A percentile compares a stretch with the other conserved stretches of the same genome.
Conservation (phyloP, 805 yeast species). For the Myxozyma lipomycoides region DNA sequence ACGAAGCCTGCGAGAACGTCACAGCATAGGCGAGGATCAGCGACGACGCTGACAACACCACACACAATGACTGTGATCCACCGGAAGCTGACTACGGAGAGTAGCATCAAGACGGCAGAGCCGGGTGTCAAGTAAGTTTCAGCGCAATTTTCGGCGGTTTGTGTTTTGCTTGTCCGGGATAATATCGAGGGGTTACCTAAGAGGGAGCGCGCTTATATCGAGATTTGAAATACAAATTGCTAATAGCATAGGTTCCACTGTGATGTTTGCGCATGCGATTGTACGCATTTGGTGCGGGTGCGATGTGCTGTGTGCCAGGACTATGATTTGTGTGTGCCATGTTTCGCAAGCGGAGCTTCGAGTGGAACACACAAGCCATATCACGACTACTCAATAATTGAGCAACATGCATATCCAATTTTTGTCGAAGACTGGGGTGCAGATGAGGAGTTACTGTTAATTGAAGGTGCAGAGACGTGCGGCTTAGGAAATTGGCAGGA, state of each 20-base stretch:
- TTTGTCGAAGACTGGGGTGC: constrained; percentile 86
- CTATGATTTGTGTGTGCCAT: constrained; percentile 96
- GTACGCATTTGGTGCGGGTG: constrained; percentile 86
- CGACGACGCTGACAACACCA: no score
- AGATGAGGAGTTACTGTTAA: constrained; percentile 83
- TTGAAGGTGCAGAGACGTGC: constrained; percentile 86
- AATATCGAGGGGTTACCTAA: background rate
- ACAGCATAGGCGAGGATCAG: no score
- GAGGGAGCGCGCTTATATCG: no score
- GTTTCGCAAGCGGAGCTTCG: constrained; percentile 79
- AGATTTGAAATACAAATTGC: no score
- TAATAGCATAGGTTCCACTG: constrained; percentile 75
- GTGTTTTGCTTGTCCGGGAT: background rate
- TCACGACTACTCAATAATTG: constrained; percentile 88
- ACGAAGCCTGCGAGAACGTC: no score
- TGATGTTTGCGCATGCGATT: constrained; percentile 94
- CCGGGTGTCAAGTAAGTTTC: constrained; percentile 41
- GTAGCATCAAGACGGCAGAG: constrained; percentile 36
- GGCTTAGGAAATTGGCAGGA: constrained; percentile 97
- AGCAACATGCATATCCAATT: constrained; percentile 92
- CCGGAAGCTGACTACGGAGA: constrained; percentile 37
- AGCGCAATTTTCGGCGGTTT: no score
- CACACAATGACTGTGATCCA: constrained; percentile 42
- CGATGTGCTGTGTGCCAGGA: constrained; percentile 90
- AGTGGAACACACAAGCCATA: constrained; percentile 88